Evolutionary conservation across 805 yeast genomes (phyloP), one percentile per base, ranked within the genome.

Genomic region (Candida ascalaphidarum): DNA sequence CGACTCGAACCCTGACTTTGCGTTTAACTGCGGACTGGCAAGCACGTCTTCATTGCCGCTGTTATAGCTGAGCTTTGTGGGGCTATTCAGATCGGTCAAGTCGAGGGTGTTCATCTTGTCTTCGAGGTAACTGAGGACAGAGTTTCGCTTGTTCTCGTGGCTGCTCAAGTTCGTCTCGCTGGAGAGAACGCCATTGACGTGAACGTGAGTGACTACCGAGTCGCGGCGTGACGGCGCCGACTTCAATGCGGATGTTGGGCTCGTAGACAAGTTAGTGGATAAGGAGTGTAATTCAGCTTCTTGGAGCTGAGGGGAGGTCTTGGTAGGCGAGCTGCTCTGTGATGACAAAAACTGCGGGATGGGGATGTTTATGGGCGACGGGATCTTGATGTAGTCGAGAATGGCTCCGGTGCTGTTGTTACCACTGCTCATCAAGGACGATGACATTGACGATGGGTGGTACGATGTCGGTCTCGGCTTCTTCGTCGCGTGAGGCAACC

Each of bases 391-490:
- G 31, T 35, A 63, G 33, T 58, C 69, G 34, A 37, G 41, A 23
- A 48, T 47, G 11, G 43, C 42, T 11, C 53, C 38, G 11, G 38
- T 29, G 12, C 39, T 29, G 15, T 31, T 32, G 25, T 29, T 33
- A 11, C 23, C 22, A 14, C 33, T 32, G 12, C 37, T 28, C 37
- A 44, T 38, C 23, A 43, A 44, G 2, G 57, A 35, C 3, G 62
- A 50, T 4, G 61, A 38, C 56, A 58, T 48, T 10, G 73, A 61
- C 2, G 78, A 68, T 11, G 94, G 94, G 46, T 82, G 88, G 45
- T 79, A 82, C 7, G 92, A 81, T 0, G 89, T 81, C 23, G 94
- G 94, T 49, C 94, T 70, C 32, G 85, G 88, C 44, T 72, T 77
- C 49, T 74, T 69, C 27, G 45, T 46, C 8, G 64, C 44, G 17